Evolutionary conservation across 257 asterid genomes (phyloP).

Genomic region (Asclepias syriaca): DNA sequence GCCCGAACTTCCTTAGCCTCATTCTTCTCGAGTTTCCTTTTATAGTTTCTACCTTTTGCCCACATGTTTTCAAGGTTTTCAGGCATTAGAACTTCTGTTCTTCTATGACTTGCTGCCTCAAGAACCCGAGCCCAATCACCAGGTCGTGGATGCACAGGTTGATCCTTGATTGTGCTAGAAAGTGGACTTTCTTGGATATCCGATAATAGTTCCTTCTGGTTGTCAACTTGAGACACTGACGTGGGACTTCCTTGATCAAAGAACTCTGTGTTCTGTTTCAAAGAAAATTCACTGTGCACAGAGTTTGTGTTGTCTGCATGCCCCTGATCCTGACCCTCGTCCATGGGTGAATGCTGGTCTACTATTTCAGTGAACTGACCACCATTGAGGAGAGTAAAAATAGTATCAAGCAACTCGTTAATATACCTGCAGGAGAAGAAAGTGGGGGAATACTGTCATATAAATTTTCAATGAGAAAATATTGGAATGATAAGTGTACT

Average conservation of each 20-base stretch:
- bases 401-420: constrained; percentile 82
- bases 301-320: constrained; percentile 30
- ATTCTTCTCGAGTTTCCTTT: constrained; percentile 63
- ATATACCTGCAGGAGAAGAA: constrained; percentile 52
- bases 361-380: constrained; percentile 42
- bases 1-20: constrained; percentile 37
- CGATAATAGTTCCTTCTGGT: constrained; percentile 33
- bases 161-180: constrained; percentile 40
- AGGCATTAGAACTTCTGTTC: constrained; percentile 97
- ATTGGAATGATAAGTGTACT: constrained; percentile 4
- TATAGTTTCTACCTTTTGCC: constrained; percentile 93
- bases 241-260: constrained; percentile 35
- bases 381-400: constrained; percentile 57
- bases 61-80: constrained; percentile 99
- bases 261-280: constrained; percentile 28
- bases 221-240: constrained; percentile 34
- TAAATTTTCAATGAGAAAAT: constrained; percentile 16
- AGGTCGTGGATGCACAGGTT: constrained; percentile 39
- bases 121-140: constrained; percentile 89
- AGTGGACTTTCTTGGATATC: constrained; percentile 32
- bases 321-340: constrained; percentile 33
- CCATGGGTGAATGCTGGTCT: constrained; percentile 37
- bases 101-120: constrained; percentile 96
- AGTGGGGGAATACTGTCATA: background rate
- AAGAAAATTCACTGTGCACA: constrained; percentile 37